phyloP scores from a whole-genome alignment of 225 moss, liverwort and hornwort genomes.

The Pseudoscleropodium purum region DNA sequence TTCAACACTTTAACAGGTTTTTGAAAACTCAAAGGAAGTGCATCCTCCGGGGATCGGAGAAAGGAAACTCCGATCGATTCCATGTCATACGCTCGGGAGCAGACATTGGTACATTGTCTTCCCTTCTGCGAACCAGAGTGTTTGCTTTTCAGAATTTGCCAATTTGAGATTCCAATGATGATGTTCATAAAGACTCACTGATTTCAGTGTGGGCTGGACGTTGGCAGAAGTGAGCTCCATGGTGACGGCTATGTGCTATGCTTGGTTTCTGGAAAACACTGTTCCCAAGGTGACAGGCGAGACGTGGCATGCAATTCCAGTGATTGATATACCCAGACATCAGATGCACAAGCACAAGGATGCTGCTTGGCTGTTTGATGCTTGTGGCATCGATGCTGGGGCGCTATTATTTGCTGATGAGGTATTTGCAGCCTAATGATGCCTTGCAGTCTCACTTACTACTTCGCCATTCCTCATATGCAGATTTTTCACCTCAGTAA shows the following conservation, averaged over 20 bases:
- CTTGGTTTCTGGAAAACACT: slow-evolving; percentile 35
- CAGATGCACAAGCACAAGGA: slow-evolving; percentile 30
- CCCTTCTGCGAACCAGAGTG: neutral
- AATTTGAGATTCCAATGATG: neutral
- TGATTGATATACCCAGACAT: slow-evolving; percentile 21
- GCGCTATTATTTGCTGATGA: slow-evolving; percentile 21
- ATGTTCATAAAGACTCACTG: neutral
- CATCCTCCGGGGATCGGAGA: slow-evolving; percentile 2
- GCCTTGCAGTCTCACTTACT: neutral
- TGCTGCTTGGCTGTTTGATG: slow-evolving; percentile 38
- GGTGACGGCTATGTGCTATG: slow-evolving; percentile 22
- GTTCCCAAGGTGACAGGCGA: slow-evolving; percentile 23
- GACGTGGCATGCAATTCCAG: slow-evolving; percentile 23
- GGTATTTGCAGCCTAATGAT: neutral
- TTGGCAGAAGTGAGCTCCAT: slow-evolving; percentile 30
- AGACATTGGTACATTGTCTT: slow-evolving; percentile 7
- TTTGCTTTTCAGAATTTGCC: neutral
- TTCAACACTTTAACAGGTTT: slow-evolving; percentile 26
- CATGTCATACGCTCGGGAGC: slow-evolving; percentile 15
- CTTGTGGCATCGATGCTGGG: slow-evolving; percentile 25
- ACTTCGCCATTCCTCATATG: neutral
- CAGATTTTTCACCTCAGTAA: neutral
- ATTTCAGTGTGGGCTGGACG: neutral
- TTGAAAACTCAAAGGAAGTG: slow-evolving; percentile 21
- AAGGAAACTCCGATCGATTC: slow-evolving; percentile 15